A percentile compares a stretch with the other conserved stretches of the same genome.
phyloP scores from a whole-genome alignment of 2,329 filamentous ascomycete species.

The Pestalotiopsis sp. region DNA sequence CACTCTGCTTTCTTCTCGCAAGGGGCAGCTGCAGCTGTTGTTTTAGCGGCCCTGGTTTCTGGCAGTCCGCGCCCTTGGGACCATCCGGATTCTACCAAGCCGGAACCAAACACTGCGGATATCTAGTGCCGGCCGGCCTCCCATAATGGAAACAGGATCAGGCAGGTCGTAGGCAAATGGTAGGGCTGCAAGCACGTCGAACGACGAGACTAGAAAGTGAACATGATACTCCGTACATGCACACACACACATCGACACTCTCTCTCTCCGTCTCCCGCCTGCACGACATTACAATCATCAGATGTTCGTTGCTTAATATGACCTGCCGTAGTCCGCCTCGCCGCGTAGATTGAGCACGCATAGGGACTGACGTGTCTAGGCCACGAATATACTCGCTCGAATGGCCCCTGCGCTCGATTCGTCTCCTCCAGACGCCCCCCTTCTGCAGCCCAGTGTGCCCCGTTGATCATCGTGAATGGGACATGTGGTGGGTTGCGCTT shows the following conservation, averaged over 20 bases:
- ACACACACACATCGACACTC: neutral
- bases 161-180: neutral
- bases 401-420: neutral
- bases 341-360: conserved; percentile 1
- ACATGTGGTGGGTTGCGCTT: conserved; percentile 2
- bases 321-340: neutral
- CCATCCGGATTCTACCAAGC: neutral
- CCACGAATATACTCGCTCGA: conserved; percentile 1
- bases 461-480: neutral
- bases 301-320: conserved; percentile 1
- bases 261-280: neutral
- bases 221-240: neutral
- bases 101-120: neutral
- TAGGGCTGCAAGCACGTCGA: neutral
- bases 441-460: neutral
- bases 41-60: neutral
- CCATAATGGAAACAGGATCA: conserved; percentile 8
- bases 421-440: neutral
- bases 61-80: neutral
- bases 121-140: neutral
- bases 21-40: conserved; percentile 1
- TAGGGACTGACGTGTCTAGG: conserved; percentile 8
- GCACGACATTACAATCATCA: neutral
- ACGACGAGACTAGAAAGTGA: conserved; percentile 10
- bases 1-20: neutral